Evolutionary conservation across 805 yeast species (phyloP).

Genomic region (Hanseniaspora pseudoguilliermondii): DNA sequence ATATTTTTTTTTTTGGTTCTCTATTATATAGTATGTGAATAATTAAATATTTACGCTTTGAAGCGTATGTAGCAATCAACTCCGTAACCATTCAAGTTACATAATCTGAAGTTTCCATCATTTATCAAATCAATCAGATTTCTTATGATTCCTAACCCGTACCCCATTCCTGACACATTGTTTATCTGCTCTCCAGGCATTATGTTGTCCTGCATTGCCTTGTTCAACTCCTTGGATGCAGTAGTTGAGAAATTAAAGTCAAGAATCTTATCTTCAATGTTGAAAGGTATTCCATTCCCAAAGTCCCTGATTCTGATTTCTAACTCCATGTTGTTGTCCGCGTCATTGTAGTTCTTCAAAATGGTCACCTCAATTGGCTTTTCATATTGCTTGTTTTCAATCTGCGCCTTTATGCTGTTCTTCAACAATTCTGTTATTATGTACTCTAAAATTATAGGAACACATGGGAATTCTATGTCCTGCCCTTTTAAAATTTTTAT

Average conservation of each 20-base stretch:
- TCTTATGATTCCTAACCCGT: conserved; percentile 76
- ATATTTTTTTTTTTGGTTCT: too few species aligned
- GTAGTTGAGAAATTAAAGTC: conserved; percentile 81
- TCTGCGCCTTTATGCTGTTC: conserved; percentile 77
- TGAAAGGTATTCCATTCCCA: conserved; percentile 79
- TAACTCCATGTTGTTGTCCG: conserved; percentile 30
- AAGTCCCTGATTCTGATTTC: conserved; percentile 70
- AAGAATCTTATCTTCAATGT: conserved; percentile 53
- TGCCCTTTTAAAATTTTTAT: conserved; percentile 45
- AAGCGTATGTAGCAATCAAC: conserved; percentile 58
- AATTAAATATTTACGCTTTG: conserved; percentile 16
- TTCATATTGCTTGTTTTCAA: conserved; percentile 41
- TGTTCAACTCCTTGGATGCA: conserved; percentile 41
- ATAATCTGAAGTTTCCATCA: conserved; percentile 56
- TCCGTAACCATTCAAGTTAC: conserved; percentile 65
- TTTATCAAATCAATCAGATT: conserved; percentile 57
- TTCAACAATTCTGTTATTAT: conserved; percentile 75
- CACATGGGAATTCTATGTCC: conserved; percentile 60
- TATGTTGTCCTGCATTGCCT: conserved; percentile 38
- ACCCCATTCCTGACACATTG: conserved; percentile 87
- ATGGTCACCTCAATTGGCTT: conserved; percentile 38
- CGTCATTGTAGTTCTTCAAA: conserved; percentile 23
- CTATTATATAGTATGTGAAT: background rate
- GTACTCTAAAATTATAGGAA: conserved; percentile 79
- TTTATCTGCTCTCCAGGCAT: conserved; percentile 61